Base-by-base conservation (phyloP, 176 grass and related monocot genomes). In the Ensete ventricosum region DNA sequence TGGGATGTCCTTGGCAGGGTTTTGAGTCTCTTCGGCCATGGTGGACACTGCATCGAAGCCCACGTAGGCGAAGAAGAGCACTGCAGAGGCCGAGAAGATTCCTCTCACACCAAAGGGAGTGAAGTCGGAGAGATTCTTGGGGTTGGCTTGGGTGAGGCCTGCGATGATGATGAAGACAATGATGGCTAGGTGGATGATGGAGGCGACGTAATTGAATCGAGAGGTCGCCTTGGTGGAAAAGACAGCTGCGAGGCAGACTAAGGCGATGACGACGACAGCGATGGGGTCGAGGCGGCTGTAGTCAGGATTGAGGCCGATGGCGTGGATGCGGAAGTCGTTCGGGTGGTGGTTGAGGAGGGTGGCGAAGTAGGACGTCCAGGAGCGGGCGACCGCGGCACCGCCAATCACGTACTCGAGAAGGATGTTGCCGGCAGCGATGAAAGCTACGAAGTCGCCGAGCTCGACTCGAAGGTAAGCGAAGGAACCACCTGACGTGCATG, bases 21-120 rank as follows among this genome's bases (percentile, higher is more conserved):
- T 81, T 77, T 21, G 77, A 20, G 81, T 87, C 77, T 87, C 85
- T 77, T 87, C 81, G 10, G 85, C 85, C 81, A 83, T 83, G 59
- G 85, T 87, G 85, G 72, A 72, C 34, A 87, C 85, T 11, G 85
- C 85, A 67, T 87, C 85, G 73, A 87, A 87, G 60, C 85, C 85
- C 10, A 87, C 54, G 78, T 83, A 87, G 52, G 85, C 85, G 67
- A 87, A 87, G 81, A 87, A 87, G 73, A 87, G 81, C 10, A 87
- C 85, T 0, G 73, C 77, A 0, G 85, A 64, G 2, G 81, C 7
- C 1, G 73, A 23, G 73, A 87, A 84, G 62, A 87, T 69, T 76
- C 77, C 81, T 3, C 76, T 76, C 13, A n/a, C 34, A 17, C 68
- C 84, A 53, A 54, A 77, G 43, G 77, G 82, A 72, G 87, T 86